These are phyloP conservation scores for Bruguiera sexangula DNA, from an alignment of 345 rosid genomes.

Conservation along the genomic window DNA sequence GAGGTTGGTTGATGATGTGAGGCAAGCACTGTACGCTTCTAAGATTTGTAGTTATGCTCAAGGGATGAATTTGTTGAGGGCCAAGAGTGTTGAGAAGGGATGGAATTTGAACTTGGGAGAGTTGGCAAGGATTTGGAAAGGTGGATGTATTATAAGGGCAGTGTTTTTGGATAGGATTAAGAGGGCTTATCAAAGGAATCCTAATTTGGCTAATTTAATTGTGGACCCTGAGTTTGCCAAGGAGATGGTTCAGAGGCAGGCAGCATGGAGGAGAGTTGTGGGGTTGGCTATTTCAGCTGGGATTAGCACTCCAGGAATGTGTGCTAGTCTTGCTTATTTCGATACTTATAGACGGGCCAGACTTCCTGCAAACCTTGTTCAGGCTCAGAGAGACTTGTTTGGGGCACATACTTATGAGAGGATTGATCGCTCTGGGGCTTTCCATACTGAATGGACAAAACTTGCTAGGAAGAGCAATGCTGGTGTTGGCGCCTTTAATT, in stretches of 20 bases:
- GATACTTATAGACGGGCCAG: constrained; percentile 92
- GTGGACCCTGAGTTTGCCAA: constrained; percentile 94
- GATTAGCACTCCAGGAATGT: constrained; percentile 96
- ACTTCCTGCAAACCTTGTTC: constrained; percentile 85
- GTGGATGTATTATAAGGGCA: constrained; percentile 92
- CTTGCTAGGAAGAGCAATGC: constrained; percentile 56
- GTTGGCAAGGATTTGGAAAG: constrained; percentile 96
- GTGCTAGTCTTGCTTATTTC: constrained; percentile 89
- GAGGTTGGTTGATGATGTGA: constrained; percentile 89
- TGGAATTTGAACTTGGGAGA: constrained; percentile 93
- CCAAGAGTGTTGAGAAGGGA: constrained; percentile 70
- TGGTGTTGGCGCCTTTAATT: constrained; percentile 50
- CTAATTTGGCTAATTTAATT: constrained; percentile 74
- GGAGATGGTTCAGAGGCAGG: constrained; percentile 98
- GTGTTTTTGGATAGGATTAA: constrained; percentile 97
- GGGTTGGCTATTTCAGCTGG: constrained; percentile 87
- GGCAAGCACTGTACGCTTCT: constrained; percentile 87
- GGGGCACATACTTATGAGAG: constrained; percentile 98
- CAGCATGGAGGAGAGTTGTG: constrained; percentile 97
- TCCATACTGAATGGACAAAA: constrained; percentile 90
- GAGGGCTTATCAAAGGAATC: constrained; percentile 90
- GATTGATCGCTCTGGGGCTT: constrained; percentile 69
- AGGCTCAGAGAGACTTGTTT: constrained; percentile 97
- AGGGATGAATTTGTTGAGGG: constrained; percentile 93
- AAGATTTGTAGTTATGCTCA: constrained; percentile 95